These are phyloP conservation scores for Wolfiporia cocos DNA, from an alignment of 1,284 basidiomycete genomes.

Conservation along the genomic window DNA sequence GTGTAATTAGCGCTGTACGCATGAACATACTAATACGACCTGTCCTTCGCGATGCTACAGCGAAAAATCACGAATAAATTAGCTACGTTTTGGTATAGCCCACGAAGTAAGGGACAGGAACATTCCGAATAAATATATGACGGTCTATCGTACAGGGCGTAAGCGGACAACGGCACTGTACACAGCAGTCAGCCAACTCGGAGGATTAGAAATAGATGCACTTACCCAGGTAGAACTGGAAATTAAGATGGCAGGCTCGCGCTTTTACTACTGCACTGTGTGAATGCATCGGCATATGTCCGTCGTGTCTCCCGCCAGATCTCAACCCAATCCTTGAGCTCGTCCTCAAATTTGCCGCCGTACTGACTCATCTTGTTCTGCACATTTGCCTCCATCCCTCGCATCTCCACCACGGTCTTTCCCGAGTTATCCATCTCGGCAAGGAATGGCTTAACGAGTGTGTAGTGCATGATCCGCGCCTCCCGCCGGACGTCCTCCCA, in stretches of 20 bases:
- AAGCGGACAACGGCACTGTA: no score
- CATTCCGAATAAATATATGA: no score
- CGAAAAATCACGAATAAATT: no score
- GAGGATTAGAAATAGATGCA: neutral
- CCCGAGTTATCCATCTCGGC: conserved; percentile 18
- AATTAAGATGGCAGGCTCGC: neutral
- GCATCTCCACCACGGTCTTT: conserved; percentile 17
- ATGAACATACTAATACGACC: no score
- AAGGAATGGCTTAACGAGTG: conserved; percentile 35
- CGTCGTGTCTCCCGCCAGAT: conserved; percentile 24
- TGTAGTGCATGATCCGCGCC: conserved; percentile 36
- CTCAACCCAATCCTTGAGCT: conserved; percentile 29
- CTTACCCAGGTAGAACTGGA: neutral
- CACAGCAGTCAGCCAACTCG: no score
- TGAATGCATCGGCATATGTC: conserved; percentile 14
- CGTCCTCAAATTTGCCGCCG: conserved; percentile 20
- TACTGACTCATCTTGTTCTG: conserved; percentile 5
- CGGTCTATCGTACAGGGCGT: no score
- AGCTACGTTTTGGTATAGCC: no score
- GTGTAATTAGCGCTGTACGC: no score
- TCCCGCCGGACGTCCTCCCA: conserved; percentile 30
- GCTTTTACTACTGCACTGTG: conserved; percentile 8
- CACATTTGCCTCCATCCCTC: conserved; percentile 14
- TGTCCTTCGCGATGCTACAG: no score
- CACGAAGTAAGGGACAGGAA: no score